Evolutionary conservation across 1,284 basidiomycete genomes (phyloP).

Genomic region (Chalciporus piperatoides): DNA sequence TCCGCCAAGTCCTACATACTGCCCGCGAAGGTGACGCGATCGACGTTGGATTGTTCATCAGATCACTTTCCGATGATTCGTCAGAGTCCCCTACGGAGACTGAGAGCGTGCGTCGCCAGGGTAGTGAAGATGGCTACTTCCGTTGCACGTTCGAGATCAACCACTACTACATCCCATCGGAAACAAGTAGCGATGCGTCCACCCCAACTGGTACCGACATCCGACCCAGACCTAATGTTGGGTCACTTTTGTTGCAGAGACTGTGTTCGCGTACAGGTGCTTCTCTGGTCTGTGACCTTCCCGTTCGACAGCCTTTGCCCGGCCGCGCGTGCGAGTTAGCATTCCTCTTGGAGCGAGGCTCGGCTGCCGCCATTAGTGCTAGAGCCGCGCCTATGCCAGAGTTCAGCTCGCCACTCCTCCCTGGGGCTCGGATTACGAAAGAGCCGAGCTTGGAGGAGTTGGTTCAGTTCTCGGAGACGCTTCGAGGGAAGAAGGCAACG

Average conservation of each 20-base stretch:
- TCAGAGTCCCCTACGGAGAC: conserved; percentile 25
- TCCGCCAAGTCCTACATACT: conserved; percentile 78
- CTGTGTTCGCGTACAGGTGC: conserved; percentile 68
- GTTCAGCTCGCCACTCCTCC: conserved; percentile 39
- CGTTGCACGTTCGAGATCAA: conserved; percentile 58
- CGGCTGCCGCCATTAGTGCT: conserved; percentile 32
- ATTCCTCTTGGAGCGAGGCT: conserved; percentile 54
- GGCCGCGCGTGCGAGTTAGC: conserved; percentile 55
- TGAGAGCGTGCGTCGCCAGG: conserved; percentile 17
- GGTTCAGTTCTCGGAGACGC: conserved; percentile 69
- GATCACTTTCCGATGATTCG: conserved; percentile 22
- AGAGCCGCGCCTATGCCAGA: conserved; percentile 41
- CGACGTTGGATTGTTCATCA: conserved; percentile 79
- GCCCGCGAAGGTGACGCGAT: conserved; percentile 76
- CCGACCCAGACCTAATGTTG: conserved; percentile 54
- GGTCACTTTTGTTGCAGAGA: conserved; percentile 59
- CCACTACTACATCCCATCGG: conserved; percentile 27
- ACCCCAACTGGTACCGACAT: conserved; percentile 29
- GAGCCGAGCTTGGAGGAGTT: conserved; percentile 81
- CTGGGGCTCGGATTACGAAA: conserved; percentile 46
- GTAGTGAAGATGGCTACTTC: conserved; percentile 33
- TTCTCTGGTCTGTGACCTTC: conserved; percentile 48
- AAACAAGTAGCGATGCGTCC: conserved; percentile 11
- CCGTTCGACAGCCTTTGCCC: conserved; percentile 38
- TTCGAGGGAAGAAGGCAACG: conserved; percentile 78